Conservation (phyloP, 2,329 filamentous ascomycete species). For the Bipolaris gigantea region DNA sequence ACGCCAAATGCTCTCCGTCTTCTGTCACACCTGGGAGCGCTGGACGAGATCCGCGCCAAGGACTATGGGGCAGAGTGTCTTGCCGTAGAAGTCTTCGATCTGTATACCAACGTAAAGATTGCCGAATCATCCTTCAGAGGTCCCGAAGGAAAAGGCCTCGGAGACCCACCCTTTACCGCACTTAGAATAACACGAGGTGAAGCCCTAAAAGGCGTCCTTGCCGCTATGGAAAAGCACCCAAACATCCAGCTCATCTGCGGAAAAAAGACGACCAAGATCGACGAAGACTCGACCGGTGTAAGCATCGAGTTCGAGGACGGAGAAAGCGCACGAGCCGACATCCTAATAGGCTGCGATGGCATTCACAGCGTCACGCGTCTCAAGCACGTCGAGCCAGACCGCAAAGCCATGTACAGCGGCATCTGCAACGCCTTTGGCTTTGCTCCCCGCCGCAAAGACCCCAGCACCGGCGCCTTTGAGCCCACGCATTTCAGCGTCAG, state of each 20-base stretch:
- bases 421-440: constrained; percentile 54
- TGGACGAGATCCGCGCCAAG: constrained; percentile 47
- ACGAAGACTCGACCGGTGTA: constrained; percentile 47
- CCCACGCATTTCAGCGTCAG: constrained; percentile 44
- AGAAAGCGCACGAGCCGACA: constrained; percentile 48
- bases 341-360: constrained; percentile 60
- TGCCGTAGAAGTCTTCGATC: constrained; percentile 51
- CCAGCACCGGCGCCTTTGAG: constrained; percentile 25
- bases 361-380: constrained; percentile 51
- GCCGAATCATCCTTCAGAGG: constrained; percentile 49
- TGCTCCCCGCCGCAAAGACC: constrained; percentile 37
- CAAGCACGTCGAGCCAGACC: constrained; percentile 50
- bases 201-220: constrained; percentile 48
- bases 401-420: constrained; percentile 48
- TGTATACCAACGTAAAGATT: constrained; percentile 48
- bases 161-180: constrained; percentile 50
- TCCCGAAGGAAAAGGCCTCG: constrained; percentile 48
- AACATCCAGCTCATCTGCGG: constrained; percentile 50
- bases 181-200: constrained; percentile 51
- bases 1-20: constrained; percentile 64
- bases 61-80: constrained; percentile 48
- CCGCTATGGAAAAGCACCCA: constrained; percentile 44
- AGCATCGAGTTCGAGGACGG: constrained; percentile 54
- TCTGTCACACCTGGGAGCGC: constrained; percentile 52
- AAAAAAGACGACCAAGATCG: constrained; percentile 47